These are phyloP conservation scores for Ocimum tenuiflorum DNA, from an alignment of 257 asterid species.

Conservation along the genomic window DNA sequence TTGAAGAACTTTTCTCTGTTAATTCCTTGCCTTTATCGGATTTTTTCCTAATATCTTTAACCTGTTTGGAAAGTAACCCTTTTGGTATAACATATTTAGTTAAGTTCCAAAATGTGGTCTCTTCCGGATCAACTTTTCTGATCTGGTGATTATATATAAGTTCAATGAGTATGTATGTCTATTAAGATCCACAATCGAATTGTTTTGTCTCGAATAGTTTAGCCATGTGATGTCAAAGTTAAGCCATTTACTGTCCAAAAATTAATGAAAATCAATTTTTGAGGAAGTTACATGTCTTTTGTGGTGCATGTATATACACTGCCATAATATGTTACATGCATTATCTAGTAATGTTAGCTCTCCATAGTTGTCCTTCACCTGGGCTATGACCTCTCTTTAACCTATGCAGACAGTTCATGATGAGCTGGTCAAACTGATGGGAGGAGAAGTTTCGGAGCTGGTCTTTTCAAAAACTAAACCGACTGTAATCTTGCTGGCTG, in stretches of 20 bases:
- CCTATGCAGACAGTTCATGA: constrained; percentile 64
- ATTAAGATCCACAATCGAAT: background rate
- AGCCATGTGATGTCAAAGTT: background rate
- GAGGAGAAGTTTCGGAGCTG: constrained; percentile 93
- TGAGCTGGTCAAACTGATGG: constrained; percentile 90
- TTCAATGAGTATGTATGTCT: background rate
- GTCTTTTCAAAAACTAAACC: constrained; percentile 70
- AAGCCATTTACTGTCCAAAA: background rate
- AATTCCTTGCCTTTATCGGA: background rate
- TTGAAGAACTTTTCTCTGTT: background rate
- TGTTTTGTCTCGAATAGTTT: constrained; percentile 1
- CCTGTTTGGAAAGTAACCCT: background rate
- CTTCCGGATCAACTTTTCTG: background rate
- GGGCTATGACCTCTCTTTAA: constrained; percentile 2
- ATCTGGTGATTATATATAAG: background rate
- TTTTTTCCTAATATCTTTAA: background rate
- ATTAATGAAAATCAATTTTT: background rate
- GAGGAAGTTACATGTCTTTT: constrained; percentile 1
- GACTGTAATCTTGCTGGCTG: constrained; percentile 84
- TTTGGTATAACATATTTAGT: background rate
- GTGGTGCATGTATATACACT: background rate
- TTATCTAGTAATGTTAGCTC: constrained; percentile 5
- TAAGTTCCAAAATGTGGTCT: background rate
- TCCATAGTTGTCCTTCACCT: constrained; percentile 1
- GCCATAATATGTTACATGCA: background rate